These are phyloP conservation scores for Penicillium nucicola DNA, from an alignment of 495 filamentous ascomycete genomes.

Conservation along the genomic window DNA sequence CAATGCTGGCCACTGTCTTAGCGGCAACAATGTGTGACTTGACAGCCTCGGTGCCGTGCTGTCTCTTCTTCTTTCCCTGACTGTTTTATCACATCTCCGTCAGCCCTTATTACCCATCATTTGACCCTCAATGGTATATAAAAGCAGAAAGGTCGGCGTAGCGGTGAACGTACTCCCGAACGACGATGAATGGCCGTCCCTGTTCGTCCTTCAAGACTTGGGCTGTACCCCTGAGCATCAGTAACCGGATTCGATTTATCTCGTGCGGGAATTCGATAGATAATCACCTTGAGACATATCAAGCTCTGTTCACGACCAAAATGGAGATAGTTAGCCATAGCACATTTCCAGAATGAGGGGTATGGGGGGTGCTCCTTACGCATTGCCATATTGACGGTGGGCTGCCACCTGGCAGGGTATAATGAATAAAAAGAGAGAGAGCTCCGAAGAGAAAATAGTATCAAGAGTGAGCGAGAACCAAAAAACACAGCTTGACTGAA, in stretches of 20 bases:
- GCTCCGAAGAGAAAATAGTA: constrained; percentile 5
- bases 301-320: constrained; percentile 49
- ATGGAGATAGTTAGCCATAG: constrained; percentile 26
- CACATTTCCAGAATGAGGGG: constrained; percentile 30
- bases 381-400: constrained; percentile 60
- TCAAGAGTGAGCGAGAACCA: constrained; percentile 9
- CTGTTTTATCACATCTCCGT: constrained; percentile 43
- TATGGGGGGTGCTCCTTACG: constrained; percentile 40
- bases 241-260: constrained; percentile 6
- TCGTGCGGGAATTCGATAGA: neutral
- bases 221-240: constrained; percentile 49
- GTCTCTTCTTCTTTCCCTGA: constrained; percentile 97
- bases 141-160: constrained; percentile 7
- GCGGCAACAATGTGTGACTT: constrained; percentile 98
- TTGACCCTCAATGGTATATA: neutral
- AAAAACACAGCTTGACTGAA: constrained; percentile 16
- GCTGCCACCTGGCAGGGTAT: constrained; percentile 33
- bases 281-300: constrained; percentile 69
- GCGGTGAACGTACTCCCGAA: constrained; percentile 79
- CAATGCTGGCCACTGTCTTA: constrained; percentile 91
- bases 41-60: constrained; percentile 93
- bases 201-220: constrained; percentile 87
- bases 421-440: constrained; percentile 10
- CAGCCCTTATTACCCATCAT: neutral
- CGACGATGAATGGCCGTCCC: constrained; percentile 95